Base-by-base conservation (phyloP, 148 eudicot species). In the Persicaria maculosa region DNA sequence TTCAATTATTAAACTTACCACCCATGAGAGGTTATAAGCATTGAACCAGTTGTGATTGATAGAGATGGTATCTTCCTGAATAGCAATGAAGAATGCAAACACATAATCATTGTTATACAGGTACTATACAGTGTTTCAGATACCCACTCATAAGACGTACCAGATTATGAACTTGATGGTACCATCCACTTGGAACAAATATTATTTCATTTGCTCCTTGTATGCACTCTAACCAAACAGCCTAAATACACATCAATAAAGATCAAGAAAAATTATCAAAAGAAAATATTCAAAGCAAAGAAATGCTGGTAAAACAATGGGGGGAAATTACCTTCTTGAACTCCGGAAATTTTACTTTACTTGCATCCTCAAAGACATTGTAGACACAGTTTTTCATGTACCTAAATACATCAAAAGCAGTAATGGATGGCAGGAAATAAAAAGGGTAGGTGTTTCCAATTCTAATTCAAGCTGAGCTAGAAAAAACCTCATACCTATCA, bases 31-130 rank as follows among this genome's bases (percentile, higher is more conserved):
- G 74, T 96, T 92, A 83, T 90, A 86, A 71, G 86, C 94, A 86
- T 92, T 96, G 79, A 96, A 96, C 99, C 99, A 96, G 83, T 96
- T 96, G 90, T 96, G 99, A 77, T 96, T 96, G 71, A 96, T 96
- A 44, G 99, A 96, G 80, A 96, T 88, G 16, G 93, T 83, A 72
- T 96, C 99, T 76, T 92, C 99, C 99, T 92, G 94, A 64, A 44
- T 6, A 7, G 11, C 71, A 47, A 44, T 0, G 5, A 61, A 59
- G 10, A 75, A 7, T 12, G 0, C 36, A 40, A 48, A 16, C 20
- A 64, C 64, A 47, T 17, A 50, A 45, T 11, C 36, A 20, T 36
- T 59, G 47, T 52, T 71, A 48, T 1, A 72, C 16, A 36, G 46
- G n/a, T 55, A 20, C 62, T 8, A 20, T 57, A 17, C 25, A 19